These are phyloP conservation scores for Trypanosoma mega DNA, from an alignment of 208 protist species.

Conservation along the genomic window DNA sequence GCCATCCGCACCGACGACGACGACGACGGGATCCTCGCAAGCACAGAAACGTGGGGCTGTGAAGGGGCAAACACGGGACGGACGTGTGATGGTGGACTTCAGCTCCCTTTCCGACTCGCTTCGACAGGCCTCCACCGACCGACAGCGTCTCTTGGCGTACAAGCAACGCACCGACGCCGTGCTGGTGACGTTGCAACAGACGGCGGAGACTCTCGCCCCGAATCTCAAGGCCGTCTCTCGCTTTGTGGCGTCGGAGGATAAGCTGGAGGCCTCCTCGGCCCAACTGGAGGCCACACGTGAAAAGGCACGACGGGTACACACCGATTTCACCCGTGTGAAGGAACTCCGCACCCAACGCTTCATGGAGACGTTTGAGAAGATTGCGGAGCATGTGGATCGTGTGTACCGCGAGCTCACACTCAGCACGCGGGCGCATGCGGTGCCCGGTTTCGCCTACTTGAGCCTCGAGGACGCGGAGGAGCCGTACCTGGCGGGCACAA, in stretches of 20 bases:
- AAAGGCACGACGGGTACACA: slow-evolving; percentile 59
- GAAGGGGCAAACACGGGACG: too few relatives aligned
- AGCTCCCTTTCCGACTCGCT: slow-evolving; percentile 47
- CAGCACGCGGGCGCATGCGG: slow-evolving; percentile 58
- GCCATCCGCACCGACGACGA: neutral
- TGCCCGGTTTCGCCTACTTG: slow-evolving; percentile 94
- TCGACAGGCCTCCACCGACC: slow-evolving; percentile 40
- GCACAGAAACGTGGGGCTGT: too few relatives aligned
- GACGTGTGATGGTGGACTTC: slow-evolving; percentile 73
- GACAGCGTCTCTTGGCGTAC: slow-evolving; percentile 49
- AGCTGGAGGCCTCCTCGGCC: slow-evolving; percentile 67
- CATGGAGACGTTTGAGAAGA: slow-evolving; percentile 92
- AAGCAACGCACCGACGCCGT: slow-evolving; percentile 56
- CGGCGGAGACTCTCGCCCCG: slow-evolving; percentile 83
- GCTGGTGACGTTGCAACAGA: slow-evolving; percentile 46
- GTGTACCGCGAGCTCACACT: slow-evolving; percentile 97
- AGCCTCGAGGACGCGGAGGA: slow-evolving; percentile 95
- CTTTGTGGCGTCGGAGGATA: slow-evolving; percentile 60
- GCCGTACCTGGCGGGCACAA: slow-evolving; percentile 96
- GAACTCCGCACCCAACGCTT: slow-evolving; percentile 90
- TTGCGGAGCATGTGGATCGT: slow-evolving; percentile 84
- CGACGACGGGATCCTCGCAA: slow-evolving; percentile 15
- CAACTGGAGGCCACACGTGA: slow-evolving; percentile 79
- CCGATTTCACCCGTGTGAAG: slow-evolving; percentile 86
- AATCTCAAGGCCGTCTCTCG: slow-evolving; percentile 78